These are phyloP conservation scores for Lactifluus rugatus DNA, from an alignment of 768 basidiomycete species.

Conservation along the genomic window DNA sequence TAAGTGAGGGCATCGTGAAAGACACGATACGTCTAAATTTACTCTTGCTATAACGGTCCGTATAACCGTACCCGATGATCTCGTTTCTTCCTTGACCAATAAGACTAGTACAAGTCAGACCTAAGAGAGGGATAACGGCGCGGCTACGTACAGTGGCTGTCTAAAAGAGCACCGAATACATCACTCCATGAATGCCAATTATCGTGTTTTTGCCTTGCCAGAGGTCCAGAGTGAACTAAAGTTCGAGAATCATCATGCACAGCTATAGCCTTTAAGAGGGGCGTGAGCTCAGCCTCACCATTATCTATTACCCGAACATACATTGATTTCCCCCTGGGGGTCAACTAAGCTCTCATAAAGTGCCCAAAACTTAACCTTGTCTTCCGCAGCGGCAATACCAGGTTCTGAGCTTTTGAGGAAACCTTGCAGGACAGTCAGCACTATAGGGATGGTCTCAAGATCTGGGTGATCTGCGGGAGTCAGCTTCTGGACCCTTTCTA, in stretches of 20 bases:
- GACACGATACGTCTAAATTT: slow-evolving; percentile 22
- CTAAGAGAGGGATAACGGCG: neutral
- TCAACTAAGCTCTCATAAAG: slow-evolving; percentile 67
- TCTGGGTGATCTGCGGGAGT: slow-evolving; percentile 72
- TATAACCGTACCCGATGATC: slow-evolving; percentile 36
- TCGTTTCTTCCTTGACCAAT: slow-evolving; percentile 51
- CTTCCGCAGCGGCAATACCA: slow-evolving; percentile 84
- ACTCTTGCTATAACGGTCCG: slow-evolving; percentile 60
- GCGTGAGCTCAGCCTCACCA: slow-evolving; percentile 13
- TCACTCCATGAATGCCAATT: slow-evolving; percentile 66
- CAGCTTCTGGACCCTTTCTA: slow-evolving; percentile 59
- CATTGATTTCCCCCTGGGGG: slow-evolving; percentile 74
- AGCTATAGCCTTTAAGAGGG: slow-evolving; percentile 62
- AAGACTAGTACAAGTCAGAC: slow-evolving; percentile 38
- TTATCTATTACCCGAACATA: slow-evolving; percentile 27
- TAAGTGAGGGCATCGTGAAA: neutral
- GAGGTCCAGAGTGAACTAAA: slow-evolving; percentile 54
- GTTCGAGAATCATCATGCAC: slow-evolving; percentile 67
- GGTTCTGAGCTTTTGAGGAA: slow-evolving; percentile 82
- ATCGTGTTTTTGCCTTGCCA: slow-evolving; percentile 53
- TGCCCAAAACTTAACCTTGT: slow-evolving; percentile 81
- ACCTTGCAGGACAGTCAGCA: slow-evolving; percentile 55
- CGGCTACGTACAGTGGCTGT: slow-evolving; percentile 57
- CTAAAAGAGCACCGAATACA: slow-evolving; percentile 54
- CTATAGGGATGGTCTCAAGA: slow-evolving; percentile 62